A percentile compares a stretch with the other conserved stretches of the same genome.
phyloP scores from a whole-genome alignment of 345 rosid genomes.

The Eucalyptus shirleyi region DNA sequence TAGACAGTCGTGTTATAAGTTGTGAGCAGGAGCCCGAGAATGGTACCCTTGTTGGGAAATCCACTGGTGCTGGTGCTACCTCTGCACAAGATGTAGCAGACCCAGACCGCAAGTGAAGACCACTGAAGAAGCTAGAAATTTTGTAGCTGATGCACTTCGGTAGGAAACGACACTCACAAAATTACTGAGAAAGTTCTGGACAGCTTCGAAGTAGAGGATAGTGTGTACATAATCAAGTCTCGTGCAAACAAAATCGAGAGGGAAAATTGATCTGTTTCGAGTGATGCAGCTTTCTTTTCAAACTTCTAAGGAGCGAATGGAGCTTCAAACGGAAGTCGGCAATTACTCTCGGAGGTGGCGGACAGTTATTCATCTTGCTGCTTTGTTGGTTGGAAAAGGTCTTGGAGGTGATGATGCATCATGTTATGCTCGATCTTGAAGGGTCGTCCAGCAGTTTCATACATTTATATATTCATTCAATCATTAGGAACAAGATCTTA shows the following conservation, averaged over 20 bases:
- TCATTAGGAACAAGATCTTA: neutral
- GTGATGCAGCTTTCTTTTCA: neutral
- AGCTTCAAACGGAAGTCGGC: fast-evolving
- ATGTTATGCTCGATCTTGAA: neutral
- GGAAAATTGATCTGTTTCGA: neutral
- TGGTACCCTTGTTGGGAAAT: neutral
- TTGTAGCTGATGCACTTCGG: neutral
- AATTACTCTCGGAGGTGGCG: neutral
- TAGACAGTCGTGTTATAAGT: neutral
- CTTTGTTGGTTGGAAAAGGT: neutral
- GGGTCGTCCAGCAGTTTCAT: neutral
- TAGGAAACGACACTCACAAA: neutral
- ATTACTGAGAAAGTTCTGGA: neutral
- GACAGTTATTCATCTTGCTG: neutral
- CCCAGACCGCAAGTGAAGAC: neutral
- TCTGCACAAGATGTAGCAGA: neutral
- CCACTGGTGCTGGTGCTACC: neutral
- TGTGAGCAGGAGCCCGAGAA: neutral
- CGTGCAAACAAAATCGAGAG: neutral
- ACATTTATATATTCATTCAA: neutral
- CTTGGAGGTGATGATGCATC: neutral
- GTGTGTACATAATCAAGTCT: neutral
- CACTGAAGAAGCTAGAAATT: neutral
- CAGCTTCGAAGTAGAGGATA: neutral
- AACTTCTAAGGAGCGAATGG: neutral